These are phyloP conservation scores for Daedalea quercina DNA, from an alignment of 768 basidiomycete species.

Conservation along the genomic window DNA sequence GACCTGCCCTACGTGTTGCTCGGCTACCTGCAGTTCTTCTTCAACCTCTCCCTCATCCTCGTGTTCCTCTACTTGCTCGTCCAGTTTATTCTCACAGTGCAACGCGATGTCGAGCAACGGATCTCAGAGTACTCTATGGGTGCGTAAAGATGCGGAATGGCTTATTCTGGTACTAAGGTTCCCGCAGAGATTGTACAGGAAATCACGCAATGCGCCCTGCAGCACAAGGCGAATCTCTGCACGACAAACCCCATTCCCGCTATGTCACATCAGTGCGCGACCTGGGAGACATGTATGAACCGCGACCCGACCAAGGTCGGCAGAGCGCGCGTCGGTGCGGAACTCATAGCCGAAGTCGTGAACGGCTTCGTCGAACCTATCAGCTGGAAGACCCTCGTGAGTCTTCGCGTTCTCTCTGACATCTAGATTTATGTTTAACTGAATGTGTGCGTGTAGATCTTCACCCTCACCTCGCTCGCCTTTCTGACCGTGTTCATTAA, in stretches of 20 bases:
- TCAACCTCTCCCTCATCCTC: constrained; percentile 80
- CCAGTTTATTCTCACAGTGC: constrained; percentile 85
- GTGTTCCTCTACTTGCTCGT: constrained; percentile 81
- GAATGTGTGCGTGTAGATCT: constrained; percentile 38
- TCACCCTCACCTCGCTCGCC: constrained; percentile 67
- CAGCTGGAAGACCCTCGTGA: constrained; percentile 92
- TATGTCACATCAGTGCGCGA: constrained; percentile 78
- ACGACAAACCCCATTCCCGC: constrained; percentile 72
- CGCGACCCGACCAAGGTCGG: constrained; percentile 87
- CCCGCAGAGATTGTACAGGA: constrained; percentile 81
- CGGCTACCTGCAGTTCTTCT: constrained; percentile 93
- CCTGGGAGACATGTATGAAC: constrained; percentile 94
- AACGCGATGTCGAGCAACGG: constrained; percentile 82
- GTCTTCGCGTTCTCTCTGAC: constrained; percentile 20
- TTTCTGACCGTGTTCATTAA: constrained; percentile 81
- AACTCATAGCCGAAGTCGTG: constrained; percentile 92
- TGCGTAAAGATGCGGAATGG: constrained; percentile 27
- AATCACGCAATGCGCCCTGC: constrained; percentile 77
- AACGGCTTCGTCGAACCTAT: constrained; percentile 97
- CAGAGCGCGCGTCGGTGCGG: constrained; percentile 84
- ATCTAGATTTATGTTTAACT: not conserved
- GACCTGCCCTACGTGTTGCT: constrained; percentile 78
- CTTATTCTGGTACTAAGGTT: too few relatives aligned
- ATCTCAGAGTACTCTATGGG: constrained; percentile 87
- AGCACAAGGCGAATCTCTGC: constrained; percentile 82